Conservation (phyloP, 306 rosid species). For the Carpinus fangiana region DNA sequence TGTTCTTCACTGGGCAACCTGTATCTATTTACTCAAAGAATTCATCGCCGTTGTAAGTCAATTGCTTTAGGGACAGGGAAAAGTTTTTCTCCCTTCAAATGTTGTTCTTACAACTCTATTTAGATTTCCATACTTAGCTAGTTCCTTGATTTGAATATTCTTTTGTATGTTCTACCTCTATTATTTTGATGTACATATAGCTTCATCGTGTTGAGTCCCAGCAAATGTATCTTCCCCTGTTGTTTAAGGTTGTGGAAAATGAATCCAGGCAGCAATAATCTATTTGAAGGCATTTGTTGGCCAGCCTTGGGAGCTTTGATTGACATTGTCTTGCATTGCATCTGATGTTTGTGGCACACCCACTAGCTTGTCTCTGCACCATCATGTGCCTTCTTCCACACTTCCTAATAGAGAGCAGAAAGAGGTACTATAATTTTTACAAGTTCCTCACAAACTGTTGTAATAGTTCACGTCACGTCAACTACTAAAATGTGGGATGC, state of each 20-base stretch:
- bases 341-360: neutral
- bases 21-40: constrained; percentile 33
- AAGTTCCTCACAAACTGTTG: no score
- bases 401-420: no score
- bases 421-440: no score
- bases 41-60: constrained; percentile 27
- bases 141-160: constrained; percentile 24
- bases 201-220: neutral
- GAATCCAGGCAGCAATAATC: neutral
- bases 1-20: constrained; percentile 35
- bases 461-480: no score
- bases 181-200: neutral
- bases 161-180: constrained; percentile 23
- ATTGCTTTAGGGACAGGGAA: constrained; percentile 16
- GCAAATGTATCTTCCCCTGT: constrained; percentile 4
- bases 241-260: neutral
- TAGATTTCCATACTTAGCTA: constrained; percentile 4
- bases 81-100: constrained; percentile 3
- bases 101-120: constrained; percentile 18
- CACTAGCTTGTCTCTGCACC: neutral
- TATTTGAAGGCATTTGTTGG: neutral
- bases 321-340: neutral
- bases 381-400: neutral
- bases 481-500: no score
- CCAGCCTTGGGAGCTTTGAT: neutral